Conservation (phyloP, 306 rosid species). For the Malus orientalis region DNA sequence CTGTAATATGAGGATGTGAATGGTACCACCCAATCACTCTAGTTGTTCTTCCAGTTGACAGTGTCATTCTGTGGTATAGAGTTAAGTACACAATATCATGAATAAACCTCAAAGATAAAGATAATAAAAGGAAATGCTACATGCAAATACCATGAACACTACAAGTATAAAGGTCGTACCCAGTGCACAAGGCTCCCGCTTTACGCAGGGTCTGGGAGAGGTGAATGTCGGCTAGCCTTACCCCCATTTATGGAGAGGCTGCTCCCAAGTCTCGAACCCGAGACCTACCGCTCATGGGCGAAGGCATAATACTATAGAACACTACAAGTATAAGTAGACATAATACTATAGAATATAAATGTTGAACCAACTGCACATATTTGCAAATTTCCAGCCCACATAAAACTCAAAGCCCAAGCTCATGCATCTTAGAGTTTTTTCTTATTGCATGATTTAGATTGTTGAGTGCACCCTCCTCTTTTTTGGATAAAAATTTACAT, state of each 20-base stretch:
- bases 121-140: not conserved
- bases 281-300: too few relatives aligned
- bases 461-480: not conserved
- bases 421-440: not conserved
- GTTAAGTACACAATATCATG: constrained; percentile 42
- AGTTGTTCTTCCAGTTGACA: constrained; percentile 62
- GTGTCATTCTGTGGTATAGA: constrained; percentile 61
- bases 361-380: not conserved
- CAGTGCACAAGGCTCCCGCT: too few relatives aligned
- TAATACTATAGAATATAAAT: not conserved
- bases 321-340: not conserved
- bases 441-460: not conserved
- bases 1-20: constrained; percentile 98
- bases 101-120: not conserved
- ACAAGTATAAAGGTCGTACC: not conserved
- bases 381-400: not conserved
- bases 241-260: too few relatives aligned
- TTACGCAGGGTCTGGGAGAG: too few relatives aligned
- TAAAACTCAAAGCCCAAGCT: not conserved
- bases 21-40: constrained; percentile 99
- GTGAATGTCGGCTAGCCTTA: too few relatives aligned
- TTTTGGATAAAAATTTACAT: not conserved
- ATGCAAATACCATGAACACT: not conserved
- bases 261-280: too few relatives aligned
- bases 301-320: not conserved